Percentiles rank a stretch among this genome's conserved stretches.
Evolutionary conservation across 208 protist genomes (phyloP).

Genomic region (Leishmania major): DNA sequence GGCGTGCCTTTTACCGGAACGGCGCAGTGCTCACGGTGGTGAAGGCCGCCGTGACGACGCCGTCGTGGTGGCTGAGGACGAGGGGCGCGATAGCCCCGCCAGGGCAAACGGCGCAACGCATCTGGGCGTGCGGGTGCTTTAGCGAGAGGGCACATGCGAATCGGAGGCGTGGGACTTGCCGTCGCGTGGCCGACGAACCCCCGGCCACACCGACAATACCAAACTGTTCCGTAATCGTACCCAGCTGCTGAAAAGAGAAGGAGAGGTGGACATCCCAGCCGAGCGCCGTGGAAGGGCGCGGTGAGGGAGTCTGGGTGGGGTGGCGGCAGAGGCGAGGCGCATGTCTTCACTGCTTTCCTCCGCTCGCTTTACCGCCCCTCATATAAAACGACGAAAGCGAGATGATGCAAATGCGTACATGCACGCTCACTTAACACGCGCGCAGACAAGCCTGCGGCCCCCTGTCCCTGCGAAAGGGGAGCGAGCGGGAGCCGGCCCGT

Average conservation of each 20-base stretch:
- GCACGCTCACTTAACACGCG: background rate
- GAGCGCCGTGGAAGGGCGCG: background rate
- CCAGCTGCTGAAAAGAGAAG: background rate
- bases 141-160: background rate
- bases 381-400: background rate
- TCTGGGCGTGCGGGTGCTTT: background rate
- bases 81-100: background rate
- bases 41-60: background rate
- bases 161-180: background rate
- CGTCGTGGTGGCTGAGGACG: background rate
- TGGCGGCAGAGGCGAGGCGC: background rate
- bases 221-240: background rate
- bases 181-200: background rate
- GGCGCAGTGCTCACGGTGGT: background rate
- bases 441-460: background rate
- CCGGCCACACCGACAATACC: background rate
- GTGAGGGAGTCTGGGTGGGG: background rate
- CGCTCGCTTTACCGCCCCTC: background rate
- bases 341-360: background rate
- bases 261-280: background rate
- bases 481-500: background rate
- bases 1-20: conserved; percentile 45
- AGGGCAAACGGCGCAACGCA: background rate
- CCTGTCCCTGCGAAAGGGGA: background rate
- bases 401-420: background rate